Percentiles rank a stretch among this genome's conserved stretches.
Conservation (phyloP, 2,329 filamentous ascomycete genomes). For the Cladophialophora immunda region DNA sequence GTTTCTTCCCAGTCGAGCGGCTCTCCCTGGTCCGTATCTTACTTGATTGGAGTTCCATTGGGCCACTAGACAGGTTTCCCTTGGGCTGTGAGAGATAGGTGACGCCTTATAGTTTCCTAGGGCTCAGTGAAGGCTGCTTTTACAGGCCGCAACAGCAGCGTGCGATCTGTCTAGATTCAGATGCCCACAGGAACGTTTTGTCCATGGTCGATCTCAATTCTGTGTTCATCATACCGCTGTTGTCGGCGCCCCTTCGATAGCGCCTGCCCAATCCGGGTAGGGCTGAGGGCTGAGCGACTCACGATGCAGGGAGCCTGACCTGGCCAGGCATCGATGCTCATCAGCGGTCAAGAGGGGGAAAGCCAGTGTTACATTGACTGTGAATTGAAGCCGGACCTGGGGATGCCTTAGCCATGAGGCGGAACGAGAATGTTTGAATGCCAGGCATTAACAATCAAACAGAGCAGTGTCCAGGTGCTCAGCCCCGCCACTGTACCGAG, state of each 20-base stretch:
- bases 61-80: background rate
- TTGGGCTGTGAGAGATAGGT: background rate
- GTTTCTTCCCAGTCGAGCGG: background rate
- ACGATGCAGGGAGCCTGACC: background rate
- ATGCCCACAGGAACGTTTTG: background rate
- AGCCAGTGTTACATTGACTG: background rate
- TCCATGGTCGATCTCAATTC: background rate
- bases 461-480: background rate
- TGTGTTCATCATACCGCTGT: no score
- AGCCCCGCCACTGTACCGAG: background rate
- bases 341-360: background rate
- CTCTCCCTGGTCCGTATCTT: background rate
- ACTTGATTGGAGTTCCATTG: background rate
- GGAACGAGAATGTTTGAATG: background rate
- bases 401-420: background rate
- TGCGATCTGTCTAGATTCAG: background rate
- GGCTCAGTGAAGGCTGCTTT: background rate
- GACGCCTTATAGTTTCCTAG: background rate
- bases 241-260: background rate
- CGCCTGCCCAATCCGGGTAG: constrained; percentile 9
- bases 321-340: background rate
- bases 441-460: background rate
- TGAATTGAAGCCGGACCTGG: background rate
- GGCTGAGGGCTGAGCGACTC: background rate
- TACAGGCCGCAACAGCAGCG: background rate